Percentiles rank a stretch among this genome's conserved stretches.
Evolutionary conservation across 2,329 filamentous ascomycete genomes (phyloP).

Genomic region (Plectosphaerella sp.): DNA sequence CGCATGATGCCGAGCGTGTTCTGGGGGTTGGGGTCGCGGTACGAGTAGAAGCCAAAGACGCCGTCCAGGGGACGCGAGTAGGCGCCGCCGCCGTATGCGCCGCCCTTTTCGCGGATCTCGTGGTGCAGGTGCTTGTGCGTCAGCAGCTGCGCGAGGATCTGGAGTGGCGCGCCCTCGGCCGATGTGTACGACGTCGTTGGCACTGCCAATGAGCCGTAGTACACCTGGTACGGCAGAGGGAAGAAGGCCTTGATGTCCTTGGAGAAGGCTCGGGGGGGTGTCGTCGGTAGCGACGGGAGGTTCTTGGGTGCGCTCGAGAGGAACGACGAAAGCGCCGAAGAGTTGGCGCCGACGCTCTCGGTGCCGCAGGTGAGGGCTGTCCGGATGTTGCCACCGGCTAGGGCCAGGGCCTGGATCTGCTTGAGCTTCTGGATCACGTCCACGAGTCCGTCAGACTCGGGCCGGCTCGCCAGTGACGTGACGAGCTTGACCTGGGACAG

Average conservation of each 20-base stretch:
- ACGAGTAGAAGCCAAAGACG: slow-evolving; percentile 91
- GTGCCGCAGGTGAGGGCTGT: slow-evolving; percentile 81
- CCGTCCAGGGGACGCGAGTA: slow-evolving; percentile 77
- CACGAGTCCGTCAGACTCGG: slow-evolving; percentile 62
- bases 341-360: slow-evolving; percentile 67
- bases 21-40: slow-evolving; percentile 90
- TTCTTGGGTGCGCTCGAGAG: slow-evolving; percentile 53
- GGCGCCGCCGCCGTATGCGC: slow-evolving; percentile 90
- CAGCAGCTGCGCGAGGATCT: slow-evolving; percentile 84
- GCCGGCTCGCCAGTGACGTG: slow-evolving; percentile 70
- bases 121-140: slow-evolving; percentile 97
- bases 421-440: slow-evolving; percentile 82
- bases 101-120: slow-evolving; percentile 96
- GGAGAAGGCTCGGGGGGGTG: slow-evolving; percentile 26
- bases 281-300: slow-evolving; percentile 24
- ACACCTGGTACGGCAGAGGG: slow-evolving; percentile 93
- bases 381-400: slow-evolving; percentile 66
- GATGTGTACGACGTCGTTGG: slow-evolving; percentile 81
- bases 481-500: slow-evolving; percentile 84
- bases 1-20: slow-evolving; percentile 85
- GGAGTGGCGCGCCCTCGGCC: slow-evolving; percentile 70
- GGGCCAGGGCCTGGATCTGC: slow-evolving; percentile 73
- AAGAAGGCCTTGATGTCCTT: slow-evolving; percentile 76
- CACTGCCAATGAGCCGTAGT: slow-evolving; percentile 81
- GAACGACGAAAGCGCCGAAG: slow-evolving; percentile 67